phyloP scores from a whole-genome alignment of 108 stramenopile species.

The Craspedostauros australis region DNA sequence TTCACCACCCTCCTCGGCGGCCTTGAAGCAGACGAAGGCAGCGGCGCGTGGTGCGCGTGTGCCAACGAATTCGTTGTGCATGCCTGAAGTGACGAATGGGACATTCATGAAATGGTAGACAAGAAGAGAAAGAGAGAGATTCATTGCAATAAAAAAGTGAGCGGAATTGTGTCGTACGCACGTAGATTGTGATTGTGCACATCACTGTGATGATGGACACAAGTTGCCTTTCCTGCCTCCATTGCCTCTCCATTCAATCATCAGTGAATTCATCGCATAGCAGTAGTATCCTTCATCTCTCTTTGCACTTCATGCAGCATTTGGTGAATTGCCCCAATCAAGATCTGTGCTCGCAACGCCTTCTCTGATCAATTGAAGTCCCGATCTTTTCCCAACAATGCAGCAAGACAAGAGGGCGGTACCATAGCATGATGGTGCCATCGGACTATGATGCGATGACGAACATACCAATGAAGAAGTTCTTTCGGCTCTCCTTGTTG shows the following conservation, averaged over 20 bases:
- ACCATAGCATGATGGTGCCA: background rate
- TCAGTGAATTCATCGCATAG: background rate
- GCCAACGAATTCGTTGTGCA: conserved; percentile 93
- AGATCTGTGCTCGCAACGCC: no score
- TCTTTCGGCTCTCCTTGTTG: conserved; percentile 87
- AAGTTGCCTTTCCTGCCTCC: no score
- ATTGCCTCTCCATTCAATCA: background rate
- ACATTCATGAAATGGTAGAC: background rate
- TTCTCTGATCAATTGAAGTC: no score
- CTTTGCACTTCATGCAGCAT: no score
- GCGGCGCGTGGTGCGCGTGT: conserved; percentile 84
- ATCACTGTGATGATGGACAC: no score
- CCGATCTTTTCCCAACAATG: background rate
- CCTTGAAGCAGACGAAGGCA: conserved; percentile 89
- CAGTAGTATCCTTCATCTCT: no score
- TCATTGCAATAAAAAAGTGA: no score
- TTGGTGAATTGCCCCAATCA: no score
- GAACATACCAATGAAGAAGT: conserved; percentile 81
- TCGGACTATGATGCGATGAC: no score
- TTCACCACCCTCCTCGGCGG: conserved; percentile 84
- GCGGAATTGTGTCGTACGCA: background rate
- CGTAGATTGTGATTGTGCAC: no score
- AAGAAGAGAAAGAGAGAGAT: background rate
- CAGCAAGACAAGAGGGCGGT: background rate
- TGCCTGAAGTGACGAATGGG: conserved; percentile 26